Base-by-base conservation (phyloP, 2,329 filamentous ascomycete genomes). In the Diaporthe eres region DNA sequence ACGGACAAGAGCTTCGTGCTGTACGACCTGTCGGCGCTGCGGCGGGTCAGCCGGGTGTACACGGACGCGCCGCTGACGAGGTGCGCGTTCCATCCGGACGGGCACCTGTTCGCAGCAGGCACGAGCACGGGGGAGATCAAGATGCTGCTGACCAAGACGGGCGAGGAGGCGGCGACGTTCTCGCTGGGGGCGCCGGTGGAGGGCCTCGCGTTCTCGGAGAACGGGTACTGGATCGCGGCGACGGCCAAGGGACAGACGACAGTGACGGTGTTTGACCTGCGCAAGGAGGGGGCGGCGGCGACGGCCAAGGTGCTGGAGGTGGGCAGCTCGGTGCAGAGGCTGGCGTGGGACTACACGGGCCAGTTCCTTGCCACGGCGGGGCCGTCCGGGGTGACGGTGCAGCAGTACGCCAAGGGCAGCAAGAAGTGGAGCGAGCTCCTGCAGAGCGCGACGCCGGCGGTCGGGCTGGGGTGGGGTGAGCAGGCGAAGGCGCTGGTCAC, bases 141-240 rank as follows among this genome's bases (percentile, higher is more conserved):
- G 83, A 90, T 99, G 72, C 98, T 94, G 85, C 94, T 98, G 84
- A 93, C 95, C 79, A 96, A 94, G 84, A 94, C 91, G 0, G 93
- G 95, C 51, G 90, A 93, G 76, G 90, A 92, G 78, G 94, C 95
- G 39, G 95, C 95, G 39, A 92, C 91, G 74, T 98, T 97, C 84
- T 87, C 85, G 28, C 85, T 93, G 1, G 91, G 90, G 10, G 91
- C 92, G 0, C 92, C 95, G 0, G 90, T 98, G 4, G 91, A 94
- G 80, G 91, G 92, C 15, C 86, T 99, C 55, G 89, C 90, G 75
- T 99, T 99, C 85, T 98, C 96, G 0, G 97, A 99, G 84, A 99
- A 99, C 80, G 97, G 97, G 34, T 98, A 94, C 80, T 98, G 96
- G 95, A 92, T 99, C 78, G 96, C 96, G 1, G 94, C 95, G 7